Percentiles rank a stretch among this genome's conserved stretches.
Evolutionary conservation across 352 stramenopile genomes (phyloP).

Genomic region (Phytophthora agathidicida): DNA sequence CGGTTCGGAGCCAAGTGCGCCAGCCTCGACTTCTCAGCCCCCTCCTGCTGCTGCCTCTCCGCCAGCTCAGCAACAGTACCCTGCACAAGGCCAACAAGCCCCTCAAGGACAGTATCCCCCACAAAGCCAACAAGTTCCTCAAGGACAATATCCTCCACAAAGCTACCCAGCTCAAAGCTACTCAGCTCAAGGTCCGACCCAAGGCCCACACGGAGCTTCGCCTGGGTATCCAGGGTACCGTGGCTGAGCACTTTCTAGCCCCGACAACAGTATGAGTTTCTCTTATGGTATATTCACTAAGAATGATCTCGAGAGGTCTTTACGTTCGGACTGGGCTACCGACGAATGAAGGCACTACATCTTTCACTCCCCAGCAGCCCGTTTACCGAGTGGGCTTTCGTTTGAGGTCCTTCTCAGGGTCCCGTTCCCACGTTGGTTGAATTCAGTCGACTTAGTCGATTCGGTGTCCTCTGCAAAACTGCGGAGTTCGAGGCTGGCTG

Average conservation of each 20-base stretch:
- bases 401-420: no score
- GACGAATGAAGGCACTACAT: no score
- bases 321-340: no score
- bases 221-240: conserved; percentile 47
- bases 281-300: no score
- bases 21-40: conserved; percentile 21
- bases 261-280: no score
- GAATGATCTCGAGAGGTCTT: no score
- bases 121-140: conserved; percentile 18
- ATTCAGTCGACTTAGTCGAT: no score
- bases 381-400: no score
- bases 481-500: no score
- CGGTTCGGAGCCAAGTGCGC: conserved; percentile 3
- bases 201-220: conserved; percentile 18
- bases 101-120: conserved; percentile 29
- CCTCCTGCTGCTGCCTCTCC: conserved; percentile 18
- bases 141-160: conserved; percentile 23
- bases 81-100: conserved; percentile 18
- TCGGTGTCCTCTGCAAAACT: no score
- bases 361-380: no score
- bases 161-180: conserved; percentile 29
- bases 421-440: no score
- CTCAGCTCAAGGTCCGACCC: conserved; percentile 16
- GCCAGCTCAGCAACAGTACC: conserved; percentile 14
- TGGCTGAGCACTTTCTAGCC: conserved; percentile 29